Conservation (phyloP, 176 grass and related monocot species). For the Oryza meridionalis region DNA sequence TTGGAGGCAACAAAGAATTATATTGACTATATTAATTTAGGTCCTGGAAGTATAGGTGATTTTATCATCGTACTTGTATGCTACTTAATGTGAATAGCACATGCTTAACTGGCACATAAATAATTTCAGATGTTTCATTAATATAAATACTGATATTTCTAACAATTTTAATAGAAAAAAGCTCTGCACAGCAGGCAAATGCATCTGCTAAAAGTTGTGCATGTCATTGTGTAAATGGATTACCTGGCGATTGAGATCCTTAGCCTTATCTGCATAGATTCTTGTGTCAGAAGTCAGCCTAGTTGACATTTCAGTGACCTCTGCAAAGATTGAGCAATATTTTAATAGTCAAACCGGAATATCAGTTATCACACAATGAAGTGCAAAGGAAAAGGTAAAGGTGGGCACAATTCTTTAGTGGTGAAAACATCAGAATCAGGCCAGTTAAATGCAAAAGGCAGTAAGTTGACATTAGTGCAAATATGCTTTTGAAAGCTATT, state of each 20-base stretch:
- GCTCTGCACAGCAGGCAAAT: background rate
- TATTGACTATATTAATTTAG: background rate
- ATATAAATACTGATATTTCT: background rate
- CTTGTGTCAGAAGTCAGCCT: constrained; percentile 87
- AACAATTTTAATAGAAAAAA: constrained; percentile 1
- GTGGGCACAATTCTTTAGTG: background rate
- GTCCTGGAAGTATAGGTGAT: background rate
- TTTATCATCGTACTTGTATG: background rate
- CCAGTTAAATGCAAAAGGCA: background rate
- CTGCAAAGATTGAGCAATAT: constrained; percentile 50
- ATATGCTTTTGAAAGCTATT: background rate
- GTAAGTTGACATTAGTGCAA: background rate
- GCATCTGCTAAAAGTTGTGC: background rate
- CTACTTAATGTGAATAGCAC: background rate
- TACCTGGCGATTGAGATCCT: constrained; percentile 96
- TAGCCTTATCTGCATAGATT: constrained; percentile 92
- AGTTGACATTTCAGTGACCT: constrained; percentile 97
- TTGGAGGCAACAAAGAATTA: background rate
- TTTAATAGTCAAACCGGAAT: constrained; percentile 2
- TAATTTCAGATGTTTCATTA: constrained; percentile 1
- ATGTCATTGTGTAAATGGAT: constrained; percentile 19
- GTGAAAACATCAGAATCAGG: background rate
- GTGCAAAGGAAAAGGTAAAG: constrained; percentile 16
- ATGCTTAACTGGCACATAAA: background rate
- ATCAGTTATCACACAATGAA: background rate